Conservation (phyloP, 2,329 filamentous ascomycete genomes). For the Penicillium hesseltinei region DNA sequence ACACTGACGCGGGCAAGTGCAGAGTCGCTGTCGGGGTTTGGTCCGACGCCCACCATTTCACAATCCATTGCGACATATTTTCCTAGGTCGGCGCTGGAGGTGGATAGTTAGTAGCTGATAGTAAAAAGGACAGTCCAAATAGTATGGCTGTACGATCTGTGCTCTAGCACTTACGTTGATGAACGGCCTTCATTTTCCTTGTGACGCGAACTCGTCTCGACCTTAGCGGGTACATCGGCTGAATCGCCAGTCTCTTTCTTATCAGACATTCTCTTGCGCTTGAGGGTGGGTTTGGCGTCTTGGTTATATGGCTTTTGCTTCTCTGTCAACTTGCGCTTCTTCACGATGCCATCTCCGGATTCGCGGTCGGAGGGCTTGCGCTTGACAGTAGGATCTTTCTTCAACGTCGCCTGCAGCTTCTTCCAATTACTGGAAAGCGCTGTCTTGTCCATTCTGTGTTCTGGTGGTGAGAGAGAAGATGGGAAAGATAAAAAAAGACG, state of each 20-base stretch:
- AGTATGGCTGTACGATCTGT: constrained; percentile 14
- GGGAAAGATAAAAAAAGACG: constrained; percentile 9
- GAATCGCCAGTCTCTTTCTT: constrained; percentile 33
- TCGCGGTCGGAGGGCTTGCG: constrained; percentile 36
- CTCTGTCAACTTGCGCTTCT: constrained; percentile 34
- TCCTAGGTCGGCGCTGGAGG: constrained; percentile 64
- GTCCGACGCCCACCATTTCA: constrained; percentile 89
- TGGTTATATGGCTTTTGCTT: constrained; percentile 22
- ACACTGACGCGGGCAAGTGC: constrained; percentile 82
- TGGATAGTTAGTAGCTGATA: constrained; percentile 28
- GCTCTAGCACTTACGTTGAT: constrained; percentile 33
- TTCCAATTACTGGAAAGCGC: constrained; percentile 52
- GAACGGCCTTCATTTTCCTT: constrained; percentile 64
- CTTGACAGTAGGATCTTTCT: constrained; percentile 34
- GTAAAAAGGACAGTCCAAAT: background rate
- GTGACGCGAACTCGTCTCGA: constrained; percentile 40
- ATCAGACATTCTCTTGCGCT: constrained; percentile 37
- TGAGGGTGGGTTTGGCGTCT: constrained; percentile 16
- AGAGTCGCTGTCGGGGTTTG: constrained; percentile 63
- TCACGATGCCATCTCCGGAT: constrained; percentile 30
- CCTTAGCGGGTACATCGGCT: constrained; percentile 52
- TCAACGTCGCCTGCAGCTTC: constrained; percentile 48
- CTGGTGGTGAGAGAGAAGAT: constrained; percentile 12
- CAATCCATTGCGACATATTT: constrained; percentile 95
- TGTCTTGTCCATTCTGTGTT: constrained; percentile 43